Conservation (phyloP, 768 basidiomycete genomes). For the Lentinula edodes region DNA sequence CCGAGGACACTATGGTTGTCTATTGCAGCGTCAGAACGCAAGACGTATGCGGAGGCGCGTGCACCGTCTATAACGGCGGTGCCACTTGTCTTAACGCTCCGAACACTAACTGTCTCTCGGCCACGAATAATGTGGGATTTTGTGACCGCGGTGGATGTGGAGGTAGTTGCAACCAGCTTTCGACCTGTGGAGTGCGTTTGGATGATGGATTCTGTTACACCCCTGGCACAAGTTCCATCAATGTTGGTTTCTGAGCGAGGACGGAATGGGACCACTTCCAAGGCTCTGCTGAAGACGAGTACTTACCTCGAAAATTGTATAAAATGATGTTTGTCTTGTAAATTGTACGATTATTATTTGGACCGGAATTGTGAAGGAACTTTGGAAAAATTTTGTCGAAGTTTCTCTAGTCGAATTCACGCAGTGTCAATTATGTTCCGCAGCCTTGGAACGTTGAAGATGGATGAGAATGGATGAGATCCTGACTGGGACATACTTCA, state of each 20-base stretch:
- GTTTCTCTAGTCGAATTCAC: no score
- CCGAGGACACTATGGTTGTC: constrained; percentile 18
- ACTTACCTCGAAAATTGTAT: constrained; percentile 1
- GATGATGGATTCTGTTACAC: constrained; percentile 23
- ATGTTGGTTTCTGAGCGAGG: constrained; percentile 4
- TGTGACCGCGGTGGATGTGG: constrained; percentile 19
- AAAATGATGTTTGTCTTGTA: no score
- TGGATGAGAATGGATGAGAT: no score
- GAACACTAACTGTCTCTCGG: constrained; percentile 23
- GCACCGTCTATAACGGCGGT: constrained; percentile 25
- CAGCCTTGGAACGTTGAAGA: no score
- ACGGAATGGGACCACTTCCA: no score
- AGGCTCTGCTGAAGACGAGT: no score
- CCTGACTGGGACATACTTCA: no score
- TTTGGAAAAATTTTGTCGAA: no score
- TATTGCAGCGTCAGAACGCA: constrained; percentile 19
- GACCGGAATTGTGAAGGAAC: no score
- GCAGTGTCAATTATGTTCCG: no score
- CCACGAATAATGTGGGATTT: constrained; percentile 23
- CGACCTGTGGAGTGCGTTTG: constrained; percentile 18
- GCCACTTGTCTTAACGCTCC: constrained; percentile 21
- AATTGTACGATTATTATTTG: no score
- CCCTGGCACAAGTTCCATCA: constrained; percentile 23
- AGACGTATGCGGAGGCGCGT: constrained; percentile 23
- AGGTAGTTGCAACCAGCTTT: constrained; percentile 17